phyloP scores from a whole-genome alignment of 2,329 filamentous ascomycete genomes.

The Cytospora piceicola region DNA sequence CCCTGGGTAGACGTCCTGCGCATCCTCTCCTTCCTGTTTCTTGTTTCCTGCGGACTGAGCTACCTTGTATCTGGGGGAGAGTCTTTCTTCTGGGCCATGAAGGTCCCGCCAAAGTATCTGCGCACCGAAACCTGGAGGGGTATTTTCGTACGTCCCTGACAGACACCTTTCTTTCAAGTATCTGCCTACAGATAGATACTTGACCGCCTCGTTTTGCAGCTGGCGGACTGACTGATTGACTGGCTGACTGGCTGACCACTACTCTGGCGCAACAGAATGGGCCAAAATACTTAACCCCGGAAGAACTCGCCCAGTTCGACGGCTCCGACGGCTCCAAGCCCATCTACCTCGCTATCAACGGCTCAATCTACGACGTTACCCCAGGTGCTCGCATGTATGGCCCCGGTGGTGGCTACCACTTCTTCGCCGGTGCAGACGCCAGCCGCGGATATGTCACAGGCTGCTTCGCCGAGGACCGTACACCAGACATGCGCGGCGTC shows the following conservation, averaged over 20 bases:
- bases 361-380: conserved; percentile 84
- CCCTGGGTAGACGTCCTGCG: conserved; percentile 69
- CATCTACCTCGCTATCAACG: conserved; percentile 89
- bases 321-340: conserved; percentile 76
- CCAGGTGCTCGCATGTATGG: conserved; percentile 72
- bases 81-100: conserved; percentile 68
- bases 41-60: conserved; percentile 71
- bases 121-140: conserved; percentile 60
- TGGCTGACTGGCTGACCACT: conserved; percentile 36
- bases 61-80: conserved; percentile 76
- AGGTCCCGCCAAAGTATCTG: conserved; percentile 66
- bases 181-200: background rate
- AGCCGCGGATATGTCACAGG: conserved; percentile 88
- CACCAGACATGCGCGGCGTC: conserved; percentile 80
- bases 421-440: conserved; percentile 86
- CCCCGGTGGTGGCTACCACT: conserved; percentile 82
- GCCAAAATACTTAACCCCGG: conserved; percentile 73
- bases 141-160: conserved; percentile 58
- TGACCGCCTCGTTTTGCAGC: too few species aligned
- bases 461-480: conserved; percentile 86
- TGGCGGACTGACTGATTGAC: too few species aligned
- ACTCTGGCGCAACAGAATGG: conserved; percentile 47
- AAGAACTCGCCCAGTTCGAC: conserved; percentile 74
- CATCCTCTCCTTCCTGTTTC: conserved; percentile 66
- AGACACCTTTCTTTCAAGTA: background rate